Evolutionary conservation across 1,139 yeast genomes (phyloP).

Genomic region (Candida tetrigidarum): DNA sequence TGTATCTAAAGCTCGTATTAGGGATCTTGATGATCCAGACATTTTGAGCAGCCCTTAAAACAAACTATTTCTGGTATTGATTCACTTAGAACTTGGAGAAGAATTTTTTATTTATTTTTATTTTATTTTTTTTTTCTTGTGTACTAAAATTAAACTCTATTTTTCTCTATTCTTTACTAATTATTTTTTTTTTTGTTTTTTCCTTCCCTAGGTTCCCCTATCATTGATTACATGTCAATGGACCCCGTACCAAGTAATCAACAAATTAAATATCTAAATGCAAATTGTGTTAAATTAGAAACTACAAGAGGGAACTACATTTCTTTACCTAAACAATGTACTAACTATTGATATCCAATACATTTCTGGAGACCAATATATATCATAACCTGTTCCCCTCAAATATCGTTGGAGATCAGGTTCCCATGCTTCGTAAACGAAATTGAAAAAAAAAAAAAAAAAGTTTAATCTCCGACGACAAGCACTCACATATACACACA

Average conservation of each 20-base stretch:
- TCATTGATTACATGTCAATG: no score
- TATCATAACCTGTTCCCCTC: not conserved
- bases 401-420: not conserved
- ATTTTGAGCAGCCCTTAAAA: slow-evolving; percentile 18
- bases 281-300: no score
- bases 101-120: not conserved
- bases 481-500: no score
- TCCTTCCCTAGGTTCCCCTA: no score
- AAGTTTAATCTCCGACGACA: not conserved
- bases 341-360: not conserved
- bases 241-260: not conserved
- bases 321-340: no score
- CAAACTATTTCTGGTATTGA: no score
- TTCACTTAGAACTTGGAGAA: no score
- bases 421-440: not conserved
- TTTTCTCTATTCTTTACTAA: not conserved
- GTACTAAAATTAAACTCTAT: not conserved
- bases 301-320: no score
- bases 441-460: not conserved
- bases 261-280: no score
- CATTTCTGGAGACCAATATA: not conserved
- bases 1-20: slow-evolving; percentile 33
- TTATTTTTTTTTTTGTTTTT: no score
- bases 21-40: slow-evolving; percentile 40
- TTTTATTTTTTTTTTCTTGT: not conserved